phyloP scores from a whole-genome alignment of 2,329 filamentous ascomycete genomes.

The Ceratocystis destructans region DNA sequence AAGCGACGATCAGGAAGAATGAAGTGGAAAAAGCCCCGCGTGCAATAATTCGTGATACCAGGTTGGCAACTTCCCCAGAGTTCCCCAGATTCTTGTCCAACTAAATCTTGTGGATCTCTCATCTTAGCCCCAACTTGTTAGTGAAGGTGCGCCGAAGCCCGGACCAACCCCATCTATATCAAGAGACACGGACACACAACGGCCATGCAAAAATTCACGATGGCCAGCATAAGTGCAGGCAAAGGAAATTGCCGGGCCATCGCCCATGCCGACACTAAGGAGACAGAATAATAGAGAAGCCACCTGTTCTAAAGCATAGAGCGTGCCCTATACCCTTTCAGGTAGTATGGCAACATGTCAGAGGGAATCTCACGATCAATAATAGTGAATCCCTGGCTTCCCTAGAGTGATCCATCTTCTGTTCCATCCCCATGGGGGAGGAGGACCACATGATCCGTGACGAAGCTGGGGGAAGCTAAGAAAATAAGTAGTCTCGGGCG shows the following conservation, averaged over 20 bases:
- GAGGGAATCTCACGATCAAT: background rate
- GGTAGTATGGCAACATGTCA: background rate
- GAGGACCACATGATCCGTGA: background rate
- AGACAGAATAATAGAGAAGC: background rate
- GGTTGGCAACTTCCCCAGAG: background rate
- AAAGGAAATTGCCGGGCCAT: background rate
- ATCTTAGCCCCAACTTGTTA: background rate
- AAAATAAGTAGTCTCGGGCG: background rate
- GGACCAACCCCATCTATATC: background rate
- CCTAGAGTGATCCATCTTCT: background rate
- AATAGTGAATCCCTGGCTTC: no score
- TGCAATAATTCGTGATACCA: background rate
- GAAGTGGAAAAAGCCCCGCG: no score
- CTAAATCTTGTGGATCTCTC: background rate
- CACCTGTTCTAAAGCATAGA: background rate
- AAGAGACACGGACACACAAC: background rate
- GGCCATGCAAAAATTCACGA: background rate
- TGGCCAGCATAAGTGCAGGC: background rate
- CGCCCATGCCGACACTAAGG: background rate
- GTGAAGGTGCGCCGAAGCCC: background rate
- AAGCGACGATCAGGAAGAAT: no score
- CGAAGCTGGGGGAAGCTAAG: background rate
- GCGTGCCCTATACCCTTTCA: background rate
- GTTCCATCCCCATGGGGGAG: background rate
- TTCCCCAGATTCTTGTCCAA: background rate